A percentile compares a stretch with the other conserved stretches of the same genome.
These are phyloP conservation scores for Dioscorea dumetorum DNA, from an alignment of 106 monocot species.

Conservation along the genomic window DNA sequence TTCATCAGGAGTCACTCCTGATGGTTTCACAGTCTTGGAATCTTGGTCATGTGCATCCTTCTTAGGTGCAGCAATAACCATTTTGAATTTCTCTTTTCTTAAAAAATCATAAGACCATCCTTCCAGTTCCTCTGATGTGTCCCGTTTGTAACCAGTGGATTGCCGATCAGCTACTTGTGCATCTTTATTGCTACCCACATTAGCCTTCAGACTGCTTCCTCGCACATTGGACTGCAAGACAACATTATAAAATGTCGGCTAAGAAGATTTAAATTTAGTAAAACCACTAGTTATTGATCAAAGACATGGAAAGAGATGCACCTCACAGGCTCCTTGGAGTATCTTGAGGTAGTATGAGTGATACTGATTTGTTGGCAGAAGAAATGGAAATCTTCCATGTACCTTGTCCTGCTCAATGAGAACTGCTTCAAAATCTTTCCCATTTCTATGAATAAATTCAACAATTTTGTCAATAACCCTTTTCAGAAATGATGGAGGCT, in stretches of 20 bases:
- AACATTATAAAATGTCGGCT: not conserved
- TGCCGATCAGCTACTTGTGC: slow-evolving; percentile 4
- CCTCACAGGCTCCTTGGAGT: slow-evolving; percentile 75
- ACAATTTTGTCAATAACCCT: slow-evolving; percentile 71
- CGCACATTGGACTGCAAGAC: slow-evolving; percentile 34
- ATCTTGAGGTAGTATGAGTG: slow-evolving; percentile 75
- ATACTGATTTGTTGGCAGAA: slow-evolving; percentile 65
- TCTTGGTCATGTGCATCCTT: slow-evolving; percentile 40
- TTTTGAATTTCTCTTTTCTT: slow-evolving; percentile 72
- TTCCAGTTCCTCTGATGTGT: slow-evolving; percentile 27
- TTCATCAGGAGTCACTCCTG: slow-evolving; percentile 57
- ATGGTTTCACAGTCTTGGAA: slow-evolving; percentile 8
- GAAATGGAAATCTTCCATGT: slow-evolving; percentile 82
- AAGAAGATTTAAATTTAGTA: not conserved
- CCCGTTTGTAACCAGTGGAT: slow-evolving; percentile 2
- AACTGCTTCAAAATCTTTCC: slow-evolving; percentile 78
- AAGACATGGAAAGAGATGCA: slow-evolving; percentile 6
- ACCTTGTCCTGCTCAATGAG: slow-evolving; percentile 81
- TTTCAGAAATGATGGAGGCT: slow-evolving; percentile 67
- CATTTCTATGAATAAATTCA: slow-evolving; percentile 83
- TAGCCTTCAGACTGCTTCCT: slow-evolving; percentile 15
- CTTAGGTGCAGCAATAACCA: slow-evolving; percentile 53
- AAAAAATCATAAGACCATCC: slow-evolving; percentile 19
- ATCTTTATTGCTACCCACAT: slow-evolving; percentile 12
- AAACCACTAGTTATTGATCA: too few species aligned